Conservation (phyloP, 208 protist species). For the Trypanosomatidae sp. region DNA sequence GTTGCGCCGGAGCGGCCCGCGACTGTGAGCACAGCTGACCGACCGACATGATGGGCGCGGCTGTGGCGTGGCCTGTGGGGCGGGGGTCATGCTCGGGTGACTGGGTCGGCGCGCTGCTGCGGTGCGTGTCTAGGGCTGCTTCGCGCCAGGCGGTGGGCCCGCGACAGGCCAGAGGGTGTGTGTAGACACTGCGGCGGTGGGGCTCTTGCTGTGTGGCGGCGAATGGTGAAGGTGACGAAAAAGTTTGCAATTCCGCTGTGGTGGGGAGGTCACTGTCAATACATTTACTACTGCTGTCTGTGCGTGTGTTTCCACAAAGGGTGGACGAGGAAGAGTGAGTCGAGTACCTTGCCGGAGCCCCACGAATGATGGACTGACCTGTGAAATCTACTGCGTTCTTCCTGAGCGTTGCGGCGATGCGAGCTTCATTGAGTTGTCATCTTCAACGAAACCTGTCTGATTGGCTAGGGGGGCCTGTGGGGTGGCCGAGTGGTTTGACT, state of each 20-base stretch:
- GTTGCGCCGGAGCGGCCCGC: too few species aligned
- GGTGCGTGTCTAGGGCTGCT: too few species aligned
- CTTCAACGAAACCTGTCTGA: slow-evolving; percentile 19
- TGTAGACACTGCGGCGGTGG: too few species aligned
- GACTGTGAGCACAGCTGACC: too few species aligned
- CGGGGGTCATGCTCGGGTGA: too few species aligned
- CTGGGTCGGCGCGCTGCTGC: too few species aligned
- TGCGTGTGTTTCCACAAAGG: background rate
- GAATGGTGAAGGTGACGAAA: background rate
- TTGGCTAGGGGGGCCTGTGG: background rate
- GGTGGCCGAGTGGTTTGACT: background rate
- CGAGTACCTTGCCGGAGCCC: background rate
- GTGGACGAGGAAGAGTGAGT: background rate
- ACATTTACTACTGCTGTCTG: background rate
- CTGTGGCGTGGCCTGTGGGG: too few species aligned
- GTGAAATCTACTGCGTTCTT: slow-evolving; percentile 15
- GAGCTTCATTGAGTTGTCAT: slow-evolving; percentile 10
- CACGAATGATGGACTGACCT: slow-evolving; percentile 9
- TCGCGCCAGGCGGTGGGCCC: too few species aligned
- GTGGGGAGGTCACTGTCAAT: background rate
- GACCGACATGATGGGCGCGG: too few species aligned
- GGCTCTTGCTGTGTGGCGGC: too few species aligned
- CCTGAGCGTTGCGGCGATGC: slow-evolving; percentile 9
- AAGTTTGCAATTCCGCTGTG: background rate
- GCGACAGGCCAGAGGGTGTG: too few species aligned